Percentiles rank a stretch among this genome's conserved stretches.
phyloP scores from a whole-genome alignment of 148 eudicot species.

The Euryodendron excelsum region DNA sequence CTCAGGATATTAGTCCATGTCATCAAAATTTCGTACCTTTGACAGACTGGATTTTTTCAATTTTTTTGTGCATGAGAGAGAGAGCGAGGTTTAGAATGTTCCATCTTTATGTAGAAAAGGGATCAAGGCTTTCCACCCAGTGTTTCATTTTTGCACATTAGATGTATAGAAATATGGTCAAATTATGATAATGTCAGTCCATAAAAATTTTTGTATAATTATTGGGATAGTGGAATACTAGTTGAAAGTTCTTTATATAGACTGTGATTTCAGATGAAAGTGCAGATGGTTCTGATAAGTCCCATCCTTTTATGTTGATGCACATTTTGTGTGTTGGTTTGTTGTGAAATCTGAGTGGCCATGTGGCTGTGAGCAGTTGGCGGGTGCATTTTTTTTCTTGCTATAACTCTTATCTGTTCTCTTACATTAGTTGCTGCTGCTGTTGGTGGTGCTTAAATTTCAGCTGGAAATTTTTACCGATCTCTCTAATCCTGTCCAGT shows the following conservation, averaged over 20 bases:
- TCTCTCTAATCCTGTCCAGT: background rate
- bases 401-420: no score
- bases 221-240: background rate
- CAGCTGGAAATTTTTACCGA: background rate
- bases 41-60: background rate
- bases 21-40: background rate
- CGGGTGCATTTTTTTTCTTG: no score
- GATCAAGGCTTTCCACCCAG: no score
- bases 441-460: no score
- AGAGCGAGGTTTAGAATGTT: background rate
- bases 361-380: conserved; percentile 4
- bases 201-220: background rate
- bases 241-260: background rate
- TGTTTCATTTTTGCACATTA: no score
- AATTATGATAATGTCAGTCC: background rate
- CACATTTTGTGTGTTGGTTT: background rate
- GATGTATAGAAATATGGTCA: background rate
- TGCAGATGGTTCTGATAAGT: background rate
- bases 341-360: background rate
- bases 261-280: background rate
- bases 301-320: background rate
- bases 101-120: no score
- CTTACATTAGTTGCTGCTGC: no score
- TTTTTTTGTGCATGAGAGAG: background rate
- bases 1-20: no score